Percentiles rank a stretch among this genome's conserved stretches.
Evolutionary conservation across 495 filamentous ascomycete genomes (phyloP).

Genomic region (Chaetomium cochliodes): DNA sequence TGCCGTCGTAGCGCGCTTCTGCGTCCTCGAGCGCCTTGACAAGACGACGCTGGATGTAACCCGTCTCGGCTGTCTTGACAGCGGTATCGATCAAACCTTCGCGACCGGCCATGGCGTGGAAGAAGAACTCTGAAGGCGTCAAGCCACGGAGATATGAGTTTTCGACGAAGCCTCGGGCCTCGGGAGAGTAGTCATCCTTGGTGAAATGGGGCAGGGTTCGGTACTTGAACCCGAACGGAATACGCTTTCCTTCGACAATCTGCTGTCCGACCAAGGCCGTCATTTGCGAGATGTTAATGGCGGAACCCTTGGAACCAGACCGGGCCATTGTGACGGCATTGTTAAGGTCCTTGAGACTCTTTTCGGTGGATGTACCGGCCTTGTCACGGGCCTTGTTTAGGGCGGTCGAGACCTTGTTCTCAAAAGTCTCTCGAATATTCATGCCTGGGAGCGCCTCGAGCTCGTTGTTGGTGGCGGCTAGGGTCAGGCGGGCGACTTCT

Average conservation of each 20-base stretch:
- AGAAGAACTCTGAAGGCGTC: constrained; percentile 96
- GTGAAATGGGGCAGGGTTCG: constrained; percentile 96
- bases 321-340: constrained; percentile 93
- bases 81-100: constrained; percentile 99
- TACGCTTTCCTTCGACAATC: constrained; percentile 96
- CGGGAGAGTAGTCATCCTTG: constrained; percentile 97
- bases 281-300: constrained; percentile 99
- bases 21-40: constrained; percentile 98
- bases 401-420: constrained; percentile 88
- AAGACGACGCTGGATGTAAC: constrained; percentile 96
- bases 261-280: constrained; percentile 95
- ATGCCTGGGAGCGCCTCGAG: constrained; percentile 91
- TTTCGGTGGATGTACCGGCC: constrained; percentile 85
- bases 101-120: constrained; percentile 99
- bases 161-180: constrained; percentile 96
- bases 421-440: constrained; percentile 97
- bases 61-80: constrained; percentile 98
- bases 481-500: constrained; percentile 71
- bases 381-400: constrained; percentile 94
- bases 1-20: constrained; percentile 96
- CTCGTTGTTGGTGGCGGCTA: constrained; percentile 73
- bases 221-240: constrained; percentile 99
- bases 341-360: constrained; percentile 91
- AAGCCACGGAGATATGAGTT: constrained; percentile 97
- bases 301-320: constrained; percentile 95